Conservation (phyloP, 345 rosid genomes). For the Citrus australasica region DNA sequence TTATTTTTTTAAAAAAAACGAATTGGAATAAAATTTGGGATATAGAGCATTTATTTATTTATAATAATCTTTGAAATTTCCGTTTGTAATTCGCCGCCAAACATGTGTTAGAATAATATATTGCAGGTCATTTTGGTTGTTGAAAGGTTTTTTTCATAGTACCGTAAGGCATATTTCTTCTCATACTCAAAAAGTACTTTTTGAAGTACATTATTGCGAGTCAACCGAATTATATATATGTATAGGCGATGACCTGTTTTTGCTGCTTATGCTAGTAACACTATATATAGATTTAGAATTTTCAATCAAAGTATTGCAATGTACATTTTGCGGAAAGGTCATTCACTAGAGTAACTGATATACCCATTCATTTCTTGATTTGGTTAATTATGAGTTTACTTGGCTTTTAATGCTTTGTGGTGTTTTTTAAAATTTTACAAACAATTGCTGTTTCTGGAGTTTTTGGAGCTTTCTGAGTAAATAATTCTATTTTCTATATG, state of each 20-base stretch:
- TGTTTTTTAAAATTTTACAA: neutral
- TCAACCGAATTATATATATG: neutral
- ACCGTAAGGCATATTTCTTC: conserved; percentile 1
- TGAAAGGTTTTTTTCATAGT: conserved; percentile 4
- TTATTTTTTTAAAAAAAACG: too few relatives aligned
- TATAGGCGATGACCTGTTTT: neutral
- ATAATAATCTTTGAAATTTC: too few relatives aligned
- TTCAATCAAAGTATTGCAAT: neutral
- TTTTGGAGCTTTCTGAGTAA: neutral
- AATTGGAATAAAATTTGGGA: too few relatives aligned
- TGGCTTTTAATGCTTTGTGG: neutral
- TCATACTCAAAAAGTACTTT: conserved; percentile 12
- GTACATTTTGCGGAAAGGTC: neutral
- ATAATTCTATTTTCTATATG: neutral
- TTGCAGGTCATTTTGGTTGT: neutral
- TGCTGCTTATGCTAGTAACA: neutral
- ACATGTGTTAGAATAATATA: too few relatives aligned
- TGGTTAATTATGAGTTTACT: neutral
- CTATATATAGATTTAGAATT: neutral
- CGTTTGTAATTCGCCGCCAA: too few relatives aligned
- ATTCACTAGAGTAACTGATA: neutral
- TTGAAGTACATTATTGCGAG: conserved; percentile 22
- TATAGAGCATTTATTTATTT: too few relatives aligned
- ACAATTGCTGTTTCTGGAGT: neutral
- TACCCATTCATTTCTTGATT: neutral